Base-by-base conservation (phyloP, 345 rosid genomes). In the Sonneratia caseolaris region DNA sequence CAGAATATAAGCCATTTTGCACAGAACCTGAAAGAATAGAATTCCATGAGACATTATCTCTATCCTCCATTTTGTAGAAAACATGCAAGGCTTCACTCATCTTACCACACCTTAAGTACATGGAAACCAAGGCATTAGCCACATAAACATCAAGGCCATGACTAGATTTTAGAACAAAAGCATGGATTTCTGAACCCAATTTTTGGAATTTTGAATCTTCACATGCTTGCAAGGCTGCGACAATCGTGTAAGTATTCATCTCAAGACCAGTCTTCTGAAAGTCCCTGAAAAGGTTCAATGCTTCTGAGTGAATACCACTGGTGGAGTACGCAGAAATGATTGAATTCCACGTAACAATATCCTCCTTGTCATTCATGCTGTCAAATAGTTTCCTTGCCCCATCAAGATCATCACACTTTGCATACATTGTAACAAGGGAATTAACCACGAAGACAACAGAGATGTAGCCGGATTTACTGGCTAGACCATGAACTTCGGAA, bases 281-380 rank as follows among this genome's bases (percentile, higher is more conserved):
- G 65, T 82, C 81, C 72, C 90, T 82, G 57, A 91, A 86, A 35
- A 91, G 70, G 13, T 48, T 72, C 68, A 91, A 75, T 35, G 95
- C 91, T 87, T 88, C 91, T 3, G 45, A 27, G 69, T 80, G 76
- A 72, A 70, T 76, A 1, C 89, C 86, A 73, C 78, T 76, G 4
- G 80, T 64, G 68, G 89, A 84, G 79, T 84, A 88, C 0, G 90
- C 91, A 61, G 91, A 82, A 71, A 89, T 80, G 4, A 88, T 86
- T 65, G 97, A 91, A 78, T 89, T 91, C 97, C 97, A 91, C 16
- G 87, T 75, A 70, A 88, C 88, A 71, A 82, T 81, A 76, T 91
- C 97, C 27, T 78, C 76, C 76, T 77, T 84, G 32, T 71, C 84
- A 68, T 71, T 56, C 51, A 82, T 74, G 70, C 80, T 69, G 57